phyloP scores from a whole-genome alignment of 2,329 filamentous ascomycete genomes.

The Aureobasidium sp. region DNA sequence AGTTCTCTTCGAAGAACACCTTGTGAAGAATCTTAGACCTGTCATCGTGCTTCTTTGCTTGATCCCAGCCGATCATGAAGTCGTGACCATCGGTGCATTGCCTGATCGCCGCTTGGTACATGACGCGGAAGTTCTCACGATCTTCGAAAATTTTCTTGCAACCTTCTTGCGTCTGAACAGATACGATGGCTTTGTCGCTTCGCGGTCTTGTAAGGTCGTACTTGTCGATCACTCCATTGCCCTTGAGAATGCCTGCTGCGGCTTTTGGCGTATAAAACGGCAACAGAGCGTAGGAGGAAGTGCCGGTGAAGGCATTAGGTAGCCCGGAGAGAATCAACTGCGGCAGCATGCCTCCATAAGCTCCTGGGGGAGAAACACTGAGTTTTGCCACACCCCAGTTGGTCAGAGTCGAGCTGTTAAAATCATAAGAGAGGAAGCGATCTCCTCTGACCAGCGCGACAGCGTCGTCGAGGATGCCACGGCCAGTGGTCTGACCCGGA shows the following conservation, averaged over 20 bases:
- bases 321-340: constrained; percentile 41
- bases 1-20: constrained; percentile 39
- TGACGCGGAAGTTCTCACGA: constrained; percentile 42
- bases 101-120: constrained; percentile 40
- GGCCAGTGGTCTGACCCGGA: constrained; percentile 39
- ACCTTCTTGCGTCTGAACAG: constrained; percentile 44
- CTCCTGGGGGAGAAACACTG: constrained; percentile 30
- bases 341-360: constrained; percentile 43
- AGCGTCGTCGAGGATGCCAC: constrained; percentile 44
- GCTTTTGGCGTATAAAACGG: constrained; percentile 48
- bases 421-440: constrained; percentile 42
- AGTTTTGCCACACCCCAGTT: constrained; percentile 47
- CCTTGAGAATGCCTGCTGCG: constrained; percentile 40
- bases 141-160: constrained; percentile 46
- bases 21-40: constrained; percentile 40
- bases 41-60: constrained; percentile 35
- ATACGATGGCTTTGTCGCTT: constrained; percentile 38
- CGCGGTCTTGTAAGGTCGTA: constrained; percentile 41
- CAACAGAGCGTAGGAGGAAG: constrained; percentile 42
- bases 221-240: constrained; percentile 39
- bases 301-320: constrained; percentile 43
- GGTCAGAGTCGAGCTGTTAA: constrained; percentile 43
- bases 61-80: constrained; percentile 43
- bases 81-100: constrained; percentile 41
- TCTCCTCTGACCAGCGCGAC: constrained; percentile 42